Evolutionary conservation across 345 rosid genomes (phyloP), one percentile per base, ranked within the genome.

Genomic region (Eucalyptus lansdowneana): DNA sequence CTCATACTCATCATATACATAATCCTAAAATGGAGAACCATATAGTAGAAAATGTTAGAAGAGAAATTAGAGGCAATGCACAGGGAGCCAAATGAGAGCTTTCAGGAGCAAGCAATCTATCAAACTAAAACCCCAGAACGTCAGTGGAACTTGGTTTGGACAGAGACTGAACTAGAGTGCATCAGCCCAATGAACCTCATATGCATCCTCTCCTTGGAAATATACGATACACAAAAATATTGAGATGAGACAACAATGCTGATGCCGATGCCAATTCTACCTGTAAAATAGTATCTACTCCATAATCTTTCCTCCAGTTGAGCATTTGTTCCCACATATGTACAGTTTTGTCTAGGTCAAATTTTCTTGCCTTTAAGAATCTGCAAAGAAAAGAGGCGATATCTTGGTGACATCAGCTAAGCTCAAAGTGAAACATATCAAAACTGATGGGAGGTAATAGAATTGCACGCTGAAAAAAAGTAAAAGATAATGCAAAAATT

Each of bases 281-380:
- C 98, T 94, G 97, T 88, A 94, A 17, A 89, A 97, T 95, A 47
- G 97, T 90, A 92, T 97, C 99, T 87, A 94, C 97, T 53, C 94
- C 93, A 51, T 94, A 72, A 91, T 97, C 97, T 90, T 92, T 93
- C 93, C 99, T 96, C 99, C 98, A 97, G 86, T 95, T 94, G 67
- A 97, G 93, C 99, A 97, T 97, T 44, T 95, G 97, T 90, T 94
- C 95, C 99, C 99, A 97, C 99, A 97, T 97, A 88, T 94, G 94
- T 65, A 94, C 65, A 42, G 99, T 92, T 95, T 95, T 97, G 87
- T 96, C 98, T 47, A 90, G 72, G 92, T 96, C 98, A 91, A 97
- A 97, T 80, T 94, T 95, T 92, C 99, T 96, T 76, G 99, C 98
- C 91, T 96, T 97, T 85, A 97, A 90, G 92, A 97, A 97, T 91